phyloP scores from a whole-genome alignment of 495 filamentous ascomycete species.

The Parachaetomium inaequale region DNA sequence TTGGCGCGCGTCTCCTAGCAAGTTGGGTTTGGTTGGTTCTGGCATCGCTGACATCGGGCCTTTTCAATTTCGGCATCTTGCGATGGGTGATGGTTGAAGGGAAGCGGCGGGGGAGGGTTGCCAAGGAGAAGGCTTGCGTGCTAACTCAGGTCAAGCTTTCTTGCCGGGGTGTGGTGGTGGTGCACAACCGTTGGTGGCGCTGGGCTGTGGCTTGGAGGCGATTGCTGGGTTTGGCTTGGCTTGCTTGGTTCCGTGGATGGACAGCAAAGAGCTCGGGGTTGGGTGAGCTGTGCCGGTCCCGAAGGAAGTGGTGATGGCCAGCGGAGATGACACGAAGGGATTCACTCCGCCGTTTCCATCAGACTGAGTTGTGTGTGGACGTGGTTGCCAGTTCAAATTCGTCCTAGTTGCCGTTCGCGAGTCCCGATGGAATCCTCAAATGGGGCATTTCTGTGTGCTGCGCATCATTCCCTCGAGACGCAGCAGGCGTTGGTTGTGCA shows the following conservation, averaged over 20 bases:
- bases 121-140: background rate
- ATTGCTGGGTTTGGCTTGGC: background rate
- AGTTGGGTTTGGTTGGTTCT: background rate
- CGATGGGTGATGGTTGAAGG: background rate
- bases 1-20: background rate
- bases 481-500: background rate
- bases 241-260: background rate
- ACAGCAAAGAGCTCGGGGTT: background rate
- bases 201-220: background rate
- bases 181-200: conserved; percentile 4
- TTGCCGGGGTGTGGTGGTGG: no score
- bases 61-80: background rate
- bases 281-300: background rate
- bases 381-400: background rate
- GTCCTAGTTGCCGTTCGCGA: no score
- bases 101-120: no score
- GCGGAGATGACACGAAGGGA: background rate
- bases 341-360: background rate
- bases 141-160: background rate
- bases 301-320: background rate
- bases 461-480: no score
- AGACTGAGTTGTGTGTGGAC: background rate
- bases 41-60: conserved; percentile 5
- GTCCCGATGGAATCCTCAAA: background rate
- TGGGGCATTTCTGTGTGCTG: background rate